Percentiles rank a stretch among this genome's conserved stretches.
Conservation (phyloP, 495 filamentous ascomycete species). For the Aspergillus cristatus region DNA sequence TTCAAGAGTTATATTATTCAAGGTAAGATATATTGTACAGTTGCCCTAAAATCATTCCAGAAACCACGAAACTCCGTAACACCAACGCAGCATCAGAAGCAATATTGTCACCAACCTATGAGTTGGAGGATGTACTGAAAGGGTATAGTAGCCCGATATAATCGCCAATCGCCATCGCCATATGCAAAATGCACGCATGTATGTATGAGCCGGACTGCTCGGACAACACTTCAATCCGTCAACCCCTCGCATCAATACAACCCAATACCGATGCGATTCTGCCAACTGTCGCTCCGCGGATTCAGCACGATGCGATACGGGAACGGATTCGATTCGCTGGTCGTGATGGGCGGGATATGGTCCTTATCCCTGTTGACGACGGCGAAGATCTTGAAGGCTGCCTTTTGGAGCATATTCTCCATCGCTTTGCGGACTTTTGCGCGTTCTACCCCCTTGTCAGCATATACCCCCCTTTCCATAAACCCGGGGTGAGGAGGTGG, state of each 20-base stretch:
- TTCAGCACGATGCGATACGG: constrained; percentile 88
- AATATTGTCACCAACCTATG: constrained; percentile 1
- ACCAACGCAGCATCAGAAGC: background rate
- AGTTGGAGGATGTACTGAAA: constrained; percentile 2
- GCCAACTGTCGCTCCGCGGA: constrained; percentile 70
- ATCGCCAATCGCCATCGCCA: too few relatives aligned
- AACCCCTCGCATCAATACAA: constrained; percentile 60
- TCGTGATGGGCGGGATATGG: constrained; percentile 95
- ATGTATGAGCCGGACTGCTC: too few relatives aligned
- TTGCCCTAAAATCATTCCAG: too few relatives aligned
- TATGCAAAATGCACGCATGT: too few relatives aligned
- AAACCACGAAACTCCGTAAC: constrained; percentile 5
- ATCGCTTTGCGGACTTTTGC: constrained; percentile 81
- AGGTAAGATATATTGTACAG: too few relatives aligned
- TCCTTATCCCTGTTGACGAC: constrained; percentile 83
- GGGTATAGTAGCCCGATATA: too few relatives aligned
- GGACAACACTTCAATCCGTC: too few relatives aligned
- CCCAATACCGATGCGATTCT: constrained; percentile 69
- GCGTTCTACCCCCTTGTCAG: constrained; percentile 47
- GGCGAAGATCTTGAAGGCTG: constrained; percentile 77
- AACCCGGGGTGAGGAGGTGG: background rate
- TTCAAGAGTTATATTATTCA: too few relatives aligned
- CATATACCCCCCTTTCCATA: background rate
- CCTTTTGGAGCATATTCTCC: constrained; percentile 74
- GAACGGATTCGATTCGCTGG: constrained; percentile 86